Conservation (phyloP, 352 stramenopile genomes). For the Pythium insidiosum region DNA sequence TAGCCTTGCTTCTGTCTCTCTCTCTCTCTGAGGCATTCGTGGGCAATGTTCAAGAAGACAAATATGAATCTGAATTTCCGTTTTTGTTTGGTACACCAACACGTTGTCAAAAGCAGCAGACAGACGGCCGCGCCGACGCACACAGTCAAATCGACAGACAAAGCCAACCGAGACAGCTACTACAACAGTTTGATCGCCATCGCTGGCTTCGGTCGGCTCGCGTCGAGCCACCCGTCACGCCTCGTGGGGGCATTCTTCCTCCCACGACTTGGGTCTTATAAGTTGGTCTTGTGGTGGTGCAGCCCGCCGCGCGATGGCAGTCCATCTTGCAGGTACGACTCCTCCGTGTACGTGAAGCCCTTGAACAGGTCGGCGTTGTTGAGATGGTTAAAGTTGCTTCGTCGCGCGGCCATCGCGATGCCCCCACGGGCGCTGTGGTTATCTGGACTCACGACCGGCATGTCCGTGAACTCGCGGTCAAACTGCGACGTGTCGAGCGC, state of each 20-base stretch:
- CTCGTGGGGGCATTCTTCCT: not conserved
- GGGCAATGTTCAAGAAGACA: slow-evolving; percentile 15
- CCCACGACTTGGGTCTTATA: too few species aligned
- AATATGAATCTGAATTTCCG: too few species aligned
- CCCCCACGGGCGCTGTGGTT: slow-evolving; percentile 50
- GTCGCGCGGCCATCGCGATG: slow-evolving; percentile 34
- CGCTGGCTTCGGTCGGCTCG: not conserved
- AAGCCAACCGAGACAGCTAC: too few species aligned
- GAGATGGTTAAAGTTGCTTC: slow-evolving; percentile 34
- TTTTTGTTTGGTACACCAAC: too few species aligned
- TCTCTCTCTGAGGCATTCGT: slow-evolving; percentile 12
- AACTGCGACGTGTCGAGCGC: slow-evolving; percentile 97
- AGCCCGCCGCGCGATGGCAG: slow-evolving; percentile 22
- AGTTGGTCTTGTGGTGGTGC: slow-evolving; percentile 21
- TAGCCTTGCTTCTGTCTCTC: too few species aligned
- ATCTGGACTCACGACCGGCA: slow-evolving; percentile 92
- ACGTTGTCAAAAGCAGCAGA: too few species aligned
- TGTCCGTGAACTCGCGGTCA: slow-evolving; percentile 95
- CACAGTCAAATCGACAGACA: too few species aligned
- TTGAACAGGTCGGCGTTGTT: slow-evolving; percentile 72
- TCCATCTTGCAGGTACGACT: slow-evolving; percentile 64
- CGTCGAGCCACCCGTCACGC: not conserved
- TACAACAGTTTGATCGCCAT: not conserved
- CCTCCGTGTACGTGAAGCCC: slow-evolving; percentile 82
- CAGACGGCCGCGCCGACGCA: too few species aligned